Evolutionary conservation across 352 stramenopile genomes (phyloP).

Genomic region (Phytopythium helicoides): DNA sequence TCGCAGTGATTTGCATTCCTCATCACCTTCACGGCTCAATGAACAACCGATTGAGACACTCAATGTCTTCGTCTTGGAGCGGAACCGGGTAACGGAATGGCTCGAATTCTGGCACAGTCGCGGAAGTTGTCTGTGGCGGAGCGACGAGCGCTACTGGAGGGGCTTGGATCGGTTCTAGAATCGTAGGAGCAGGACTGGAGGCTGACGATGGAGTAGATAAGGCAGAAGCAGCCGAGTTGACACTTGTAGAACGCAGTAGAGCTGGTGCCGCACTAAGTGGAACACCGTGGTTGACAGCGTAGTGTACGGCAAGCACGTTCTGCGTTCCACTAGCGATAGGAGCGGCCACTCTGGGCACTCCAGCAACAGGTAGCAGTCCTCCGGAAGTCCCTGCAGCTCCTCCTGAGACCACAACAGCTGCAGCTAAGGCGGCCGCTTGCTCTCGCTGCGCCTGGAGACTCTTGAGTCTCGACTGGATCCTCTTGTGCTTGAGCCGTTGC

Average conservation of each 20-base stretch:
- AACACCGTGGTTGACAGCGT: conserved; percentile 2
- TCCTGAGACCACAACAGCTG: not conserved
- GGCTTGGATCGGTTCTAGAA: not conserved
- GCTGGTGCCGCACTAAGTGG: not conserved
- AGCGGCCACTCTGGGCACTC: not conserved
- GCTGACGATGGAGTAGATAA: not conserved
- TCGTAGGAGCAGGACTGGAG: not conserved
- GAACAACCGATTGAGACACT: conserved; percentile 29
- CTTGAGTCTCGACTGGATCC: conserved; percentile 25
- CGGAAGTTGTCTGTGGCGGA: not conserved
- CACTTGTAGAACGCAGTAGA: not conserved
- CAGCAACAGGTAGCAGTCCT: too few species aligned
- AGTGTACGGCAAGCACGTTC: conserved; percentile 5
- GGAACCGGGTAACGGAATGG: conserved; percentile 35
- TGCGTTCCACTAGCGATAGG: conserved; percentile 6
- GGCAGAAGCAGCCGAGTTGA: not conserved
- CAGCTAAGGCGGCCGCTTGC: conserved; percentile 10
- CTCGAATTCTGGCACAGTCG: conserved; percentile 20
- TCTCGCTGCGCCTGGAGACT: conserved; percentile 20
- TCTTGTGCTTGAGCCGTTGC: conserved; percentile 32
- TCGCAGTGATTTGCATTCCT: too few species aligned
- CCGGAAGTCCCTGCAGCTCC: not conserved
- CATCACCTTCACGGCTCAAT: conserved; percentile 15
- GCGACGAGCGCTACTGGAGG: not conserved
- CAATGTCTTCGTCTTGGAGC: conserved; percentile 32